phyloP scores from a whole-genome alignment of 768 basidiomycete genomes.

The Chalciporus chontae region DNA sequence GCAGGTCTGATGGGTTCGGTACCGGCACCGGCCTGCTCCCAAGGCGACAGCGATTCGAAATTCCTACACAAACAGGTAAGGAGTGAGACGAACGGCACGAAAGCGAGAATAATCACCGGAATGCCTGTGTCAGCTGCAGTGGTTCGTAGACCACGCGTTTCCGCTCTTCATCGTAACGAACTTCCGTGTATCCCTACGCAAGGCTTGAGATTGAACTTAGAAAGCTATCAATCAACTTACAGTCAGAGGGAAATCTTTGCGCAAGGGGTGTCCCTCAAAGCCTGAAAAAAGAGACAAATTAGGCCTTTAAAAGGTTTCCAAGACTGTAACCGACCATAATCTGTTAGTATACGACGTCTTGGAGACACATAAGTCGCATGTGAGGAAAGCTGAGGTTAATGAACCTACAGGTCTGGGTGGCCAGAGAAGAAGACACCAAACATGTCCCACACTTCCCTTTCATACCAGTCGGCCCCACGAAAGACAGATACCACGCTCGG shows the following conservation, averaged over 20 bases:
- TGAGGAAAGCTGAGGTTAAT: constrained; percentile 5
- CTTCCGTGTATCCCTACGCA: constrained; percentile 91
- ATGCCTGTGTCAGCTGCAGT: constrained; percentile 95
- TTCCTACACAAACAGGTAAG: constrained; percentile 50
- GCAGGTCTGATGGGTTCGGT: constrained; percentile 55
- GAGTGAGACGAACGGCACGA: neutral
- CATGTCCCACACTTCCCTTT: constrained; percentile 97
- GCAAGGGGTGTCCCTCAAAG: constrained; percentile 94
- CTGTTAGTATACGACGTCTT: constrained; percentile 94
- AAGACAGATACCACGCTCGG: constrained; percentile 79
- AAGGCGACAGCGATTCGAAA: constrained; percentile 89
- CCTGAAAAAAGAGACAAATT: constrained; percentile 39
- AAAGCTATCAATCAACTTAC: constrained; percentile 41
- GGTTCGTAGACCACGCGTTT: constrained; percentile 98
- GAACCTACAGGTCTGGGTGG: constrained; percentile 90
- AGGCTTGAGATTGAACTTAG: neutral
- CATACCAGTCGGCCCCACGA: constrained; percentile 97
- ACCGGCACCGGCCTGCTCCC: constrained; percentile 89
- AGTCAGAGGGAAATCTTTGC: constrained; percentile 98
- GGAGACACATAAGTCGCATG: constrained; percentile 10
- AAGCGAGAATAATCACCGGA: constrained; percentile 58
- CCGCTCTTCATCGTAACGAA: constrained; percentile 96
- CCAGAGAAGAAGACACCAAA: constrained; percentile 94
- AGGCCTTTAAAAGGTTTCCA: neutral
- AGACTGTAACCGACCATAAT: constrained; percentile 66